Base-by-base conservation (phyloP, 2,329 filamentous ascomycete species). In the Neurospora sp. region DNA sequence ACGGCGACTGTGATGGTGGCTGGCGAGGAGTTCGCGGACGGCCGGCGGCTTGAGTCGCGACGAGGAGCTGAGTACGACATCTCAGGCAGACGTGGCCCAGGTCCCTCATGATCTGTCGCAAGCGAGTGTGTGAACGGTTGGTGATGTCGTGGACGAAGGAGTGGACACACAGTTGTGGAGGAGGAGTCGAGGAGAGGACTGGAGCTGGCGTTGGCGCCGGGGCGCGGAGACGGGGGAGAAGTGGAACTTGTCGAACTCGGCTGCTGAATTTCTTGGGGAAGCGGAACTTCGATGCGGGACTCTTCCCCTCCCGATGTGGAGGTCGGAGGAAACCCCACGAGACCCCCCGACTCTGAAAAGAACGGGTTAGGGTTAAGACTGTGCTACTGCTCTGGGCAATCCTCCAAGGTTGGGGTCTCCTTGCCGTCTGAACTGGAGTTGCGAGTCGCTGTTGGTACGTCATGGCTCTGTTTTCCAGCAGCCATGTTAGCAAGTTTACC, bases 81-180 rank as follows among this genome's bases (percentile, higher is more conserved):
- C 73, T 71, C 57, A 76, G 70, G 62, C 75, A 76, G 43, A 76
- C 71, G 39, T 71, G 71, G 40, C 72, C 72, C 23, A 75, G 69
- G 66, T 74, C 73, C 40, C 72, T 72, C 74, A 76, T 75, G 19
- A 38, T 68, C 28, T 62, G 52, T 67, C 8, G 68, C 66, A 6
- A 43, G 12, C 15, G 41, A 23, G 2, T 68, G 8, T 41, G 36
- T 10, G 12, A 52, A 52, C 6, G 15, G 12, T 17, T 62, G 52
- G 46, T 57, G 46, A 52, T 23, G 23, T 52, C 19, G 43, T 33
- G 23, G 12, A 11, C 46, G 52, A 36, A 36, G 52, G 28, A 36
- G 52, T 62, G 12, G 28, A 36, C 52, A 62, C 52, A 15, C 33
- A 12, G 52, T 36, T 62, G 52, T 62, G 52, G 28, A 36, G 52